phyloP scores from a whole-genome alignment of 2,329 filamentous ascomycete species.

The Lachnellula arida region DNA sequence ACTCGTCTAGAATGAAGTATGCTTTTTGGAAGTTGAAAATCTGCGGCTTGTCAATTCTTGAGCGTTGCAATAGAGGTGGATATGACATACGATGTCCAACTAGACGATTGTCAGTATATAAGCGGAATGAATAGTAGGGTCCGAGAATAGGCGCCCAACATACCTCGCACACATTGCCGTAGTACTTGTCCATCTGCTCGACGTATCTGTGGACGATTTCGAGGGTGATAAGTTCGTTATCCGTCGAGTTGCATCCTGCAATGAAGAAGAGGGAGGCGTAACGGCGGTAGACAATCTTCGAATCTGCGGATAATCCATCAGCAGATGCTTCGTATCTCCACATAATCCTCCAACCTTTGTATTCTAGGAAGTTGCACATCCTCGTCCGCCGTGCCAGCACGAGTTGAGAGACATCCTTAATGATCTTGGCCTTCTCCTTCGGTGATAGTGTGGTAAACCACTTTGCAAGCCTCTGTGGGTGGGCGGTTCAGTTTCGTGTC shows the following conservation, averaged over 20 bases:
- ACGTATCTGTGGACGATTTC: slow-evolving; percentile 99
- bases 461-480: slow-evolving; percentile 83
- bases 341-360: slow-evolving; percentile 67
- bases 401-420: slow-evolving; percentile 98
- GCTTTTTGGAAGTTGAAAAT: slow-evolving; percentile 99
- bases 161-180: slow-evolving; percentile 98
- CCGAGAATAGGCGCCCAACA: neutral
- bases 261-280: slow-evolving; percentile 99
- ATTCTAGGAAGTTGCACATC: slow-evolving; percentile 99
- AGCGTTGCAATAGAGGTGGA: neutral
- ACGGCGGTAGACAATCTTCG: slow-evolving; percentile 96
- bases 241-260: slow-evolving; percentile 90
- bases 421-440: slow-evolving; percentile 98
- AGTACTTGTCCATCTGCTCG: slow-evolving; percentile 99
- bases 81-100: slow-evolving; percentile 26
- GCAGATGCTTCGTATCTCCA: neutral
- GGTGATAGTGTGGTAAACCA: slow-evolving; percentile 98
- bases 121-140: neutral
- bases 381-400: slow-evolving; percentile 92
- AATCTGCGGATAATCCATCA: slow-evolving; percentile 55
- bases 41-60: slow-evolving; percentile 17
- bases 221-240: slow-evolving; percentile 97
- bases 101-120: slow-evolving; percentile 13
- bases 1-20: slow-evolving; percentile 97
- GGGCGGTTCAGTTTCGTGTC: slow-evolving; percentile 18